Base-by-base conservation (phyloP, 176 grass and related monocot genomes). In the Carex kokanica region DNA sequence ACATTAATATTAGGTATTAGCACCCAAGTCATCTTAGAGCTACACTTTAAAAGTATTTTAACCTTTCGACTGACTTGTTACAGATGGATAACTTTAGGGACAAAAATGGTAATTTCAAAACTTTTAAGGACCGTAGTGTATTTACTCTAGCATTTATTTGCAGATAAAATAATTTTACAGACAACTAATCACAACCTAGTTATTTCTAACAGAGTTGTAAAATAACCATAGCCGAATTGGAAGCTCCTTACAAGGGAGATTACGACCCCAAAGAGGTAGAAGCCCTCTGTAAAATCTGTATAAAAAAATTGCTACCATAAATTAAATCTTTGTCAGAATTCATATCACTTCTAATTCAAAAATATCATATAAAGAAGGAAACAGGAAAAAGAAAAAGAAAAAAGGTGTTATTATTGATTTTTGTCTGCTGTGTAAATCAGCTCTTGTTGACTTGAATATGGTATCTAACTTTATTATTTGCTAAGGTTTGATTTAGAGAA, bases 281-380 rank as follows among this genome's bases (percentile, higher is more conserved):
- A 98, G 89, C 7, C 92, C 95, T 84, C 86, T 93, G 80, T 98
- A 98, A 83, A 98, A 98, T 32, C 95, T 98, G 89, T 66, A 91
- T 23, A 77, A 90, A 72, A 74, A 49, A 61, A 82, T 17, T 8
- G 10, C 40, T 54, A 31, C n/a, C 61, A 66, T 67, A 41, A 60
- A 80, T 78, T 80, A 60, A 21, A 60, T 20, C n/a, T 49, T 73
- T 49, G 16, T 51, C 5, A 53, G n/a, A 65, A 47, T 0, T 41
- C 10, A 66, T 49, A 66, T 9, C 43, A 78, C 9, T 55, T 53
- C 5, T 20, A 78, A 11, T 24, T 14, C 17, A 47, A 63, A 47
- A 1, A 71, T 40, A 71, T 38, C 12, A 62, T 64, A 53, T 60
- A 84, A 60, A 88, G 34, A 58, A 82, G 16, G 38, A 38, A 64